phyloP scores from a whole-genome alignment of 1,284 basidiomycete genomes.

The Sanghuangporus baumii region DNA sequence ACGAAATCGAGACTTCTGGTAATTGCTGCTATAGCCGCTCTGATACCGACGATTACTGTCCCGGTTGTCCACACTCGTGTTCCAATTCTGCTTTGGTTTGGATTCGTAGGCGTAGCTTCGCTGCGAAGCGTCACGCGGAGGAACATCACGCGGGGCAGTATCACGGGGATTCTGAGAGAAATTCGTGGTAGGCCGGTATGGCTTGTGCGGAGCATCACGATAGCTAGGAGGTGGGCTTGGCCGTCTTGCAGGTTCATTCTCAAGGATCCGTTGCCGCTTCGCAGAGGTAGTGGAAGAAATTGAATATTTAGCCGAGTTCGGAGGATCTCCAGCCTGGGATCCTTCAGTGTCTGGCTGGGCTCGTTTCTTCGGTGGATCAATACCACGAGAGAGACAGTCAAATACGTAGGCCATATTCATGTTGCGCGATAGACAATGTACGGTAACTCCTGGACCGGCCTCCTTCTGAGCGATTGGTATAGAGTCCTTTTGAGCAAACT shows the following conservation, averaged over 20 bases:
- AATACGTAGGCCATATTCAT: constrained; percentile 12
- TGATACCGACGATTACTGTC: neutral
- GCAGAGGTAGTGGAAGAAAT: neutral
- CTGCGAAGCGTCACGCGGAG: neutral
- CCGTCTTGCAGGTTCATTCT: neutral
- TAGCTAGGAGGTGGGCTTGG: neutral
- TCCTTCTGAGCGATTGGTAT: constrained; percentile 5
- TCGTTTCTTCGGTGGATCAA: constrained; percentile 9
- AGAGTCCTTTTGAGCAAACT: constrained; percentile 13
- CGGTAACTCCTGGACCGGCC: constrained; percentile 9
- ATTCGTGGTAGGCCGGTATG: neutral
- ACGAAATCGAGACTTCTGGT: constrained; percentile 2
- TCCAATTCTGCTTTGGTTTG: neutral
- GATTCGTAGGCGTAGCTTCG: neutral
- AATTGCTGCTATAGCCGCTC: neutral
- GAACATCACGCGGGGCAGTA: neutral
- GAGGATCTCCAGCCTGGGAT: neutral
- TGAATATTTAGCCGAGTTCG: neutral
- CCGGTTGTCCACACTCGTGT: neutral
- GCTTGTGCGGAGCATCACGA: neutral
- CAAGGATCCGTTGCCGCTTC: constrained; percentile 6
- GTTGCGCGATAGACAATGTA: constrained; percentile 11
- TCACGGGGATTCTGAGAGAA: constrained; percentile 5
- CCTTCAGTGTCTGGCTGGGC: neutral
- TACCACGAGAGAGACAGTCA: constrained; percentile 9